A percentile compares a stretch with the other conserved stretches of the same genome.
phyloP scores from a whole-genome alignment of 2,329 filamentous ascomycete genomes.

The Pestalotiopsis sp. region DNA sequence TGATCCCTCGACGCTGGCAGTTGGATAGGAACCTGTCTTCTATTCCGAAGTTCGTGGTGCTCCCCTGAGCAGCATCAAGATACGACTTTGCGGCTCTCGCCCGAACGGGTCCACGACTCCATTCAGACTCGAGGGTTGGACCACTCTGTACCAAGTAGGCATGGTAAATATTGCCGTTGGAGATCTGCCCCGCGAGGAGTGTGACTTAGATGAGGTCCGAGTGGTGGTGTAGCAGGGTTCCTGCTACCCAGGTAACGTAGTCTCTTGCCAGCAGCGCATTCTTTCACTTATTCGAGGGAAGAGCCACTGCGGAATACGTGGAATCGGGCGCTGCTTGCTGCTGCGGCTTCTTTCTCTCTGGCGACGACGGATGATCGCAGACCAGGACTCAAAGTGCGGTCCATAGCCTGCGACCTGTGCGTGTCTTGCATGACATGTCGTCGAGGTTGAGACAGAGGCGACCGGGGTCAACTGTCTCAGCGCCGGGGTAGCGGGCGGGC shows the following conservation, averaged over 20 bases:
- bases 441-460: constrained; percentile 14
- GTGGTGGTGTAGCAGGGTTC: neutral
- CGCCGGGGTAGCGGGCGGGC: constrained; percentile 13
- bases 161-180: neutral
- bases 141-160: neutral
- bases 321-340: neutral
- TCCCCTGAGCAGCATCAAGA: neutral
- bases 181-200: neutral
- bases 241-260: neutral
- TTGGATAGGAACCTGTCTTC: neutral
- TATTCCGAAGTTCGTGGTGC: neutral
- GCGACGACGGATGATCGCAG: neutral
- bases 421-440: constrained; percentile 14
- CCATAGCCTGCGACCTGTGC: neutral
- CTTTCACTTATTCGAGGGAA: neutral
- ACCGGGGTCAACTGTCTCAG: constrained; percentile 16
- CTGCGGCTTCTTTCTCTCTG: neutral
- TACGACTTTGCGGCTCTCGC: neutral
- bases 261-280: neutral
- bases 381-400: neutral
- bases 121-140: neutral
- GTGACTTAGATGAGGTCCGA: constrained; percentile 5
- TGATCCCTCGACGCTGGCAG: neutral
- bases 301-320: neutral
- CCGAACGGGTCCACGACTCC: neutral